phyloP scores from a whole-genome alignment of 108 stramenopile species.

The Pseudonitzschia multistriata region DNA sequence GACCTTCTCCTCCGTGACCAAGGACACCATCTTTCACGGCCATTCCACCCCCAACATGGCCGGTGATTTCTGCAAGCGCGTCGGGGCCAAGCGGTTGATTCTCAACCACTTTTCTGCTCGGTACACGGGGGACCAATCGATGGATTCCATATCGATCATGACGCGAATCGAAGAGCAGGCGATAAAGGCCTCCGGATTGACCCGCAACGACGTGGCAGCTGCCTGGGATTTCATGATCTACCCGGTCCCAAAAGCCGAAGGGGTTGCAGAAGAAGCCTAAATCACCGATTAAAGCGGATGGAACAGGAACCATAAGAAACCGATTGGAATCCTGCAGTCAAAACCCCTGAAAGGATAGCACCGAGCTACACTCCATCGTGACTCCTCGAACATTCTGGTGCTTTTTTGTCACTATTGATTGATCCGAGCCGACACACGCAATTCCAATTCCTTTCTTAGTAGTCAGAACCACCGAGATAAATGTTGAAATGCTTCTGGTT shows the following conservation, averaged over 20 bases:
- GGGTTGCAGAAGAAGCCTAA: not conserved
- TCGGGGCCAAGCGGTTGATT: constrained; percentile 72
- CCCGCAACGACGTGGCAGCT: constrained; percentile 61
- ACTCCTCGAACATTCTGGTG: no score
- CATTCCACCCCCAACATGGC: constrained; percentile 87
- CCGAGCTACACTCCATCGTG: no score
- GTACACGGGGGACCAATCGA: constrained; percentile 75
- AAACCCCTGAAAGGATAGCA: not conserved
- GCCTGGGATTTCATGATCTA: constrained; percentile 66
- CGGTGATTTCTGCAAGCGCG: constrained; percentile 65
- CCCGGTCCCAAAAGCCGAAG: constrained; percentile 6
- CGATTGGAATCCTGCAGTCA: not conserved
- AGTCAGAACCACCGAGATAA: no score
- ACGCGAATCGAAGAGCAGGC: constrained; percentile 81
- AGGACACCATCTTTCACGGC: constrained; percentile 78
- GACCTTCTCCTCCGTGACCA: constrained; percentile 46
- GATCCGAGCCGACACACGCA: no score
- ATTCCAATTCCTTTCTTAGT: no score
- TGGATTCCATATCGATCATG: constrained; percentile 81
- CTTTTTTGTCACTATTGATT: no score
- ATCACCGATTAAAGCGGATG: not conserved
- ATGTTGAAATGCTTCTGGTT: no score
- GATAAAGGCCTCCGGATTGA: constrained; percentile 63
- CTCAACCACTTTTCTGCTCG: constrained; percentile 85
- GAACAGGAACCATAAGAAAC: not conserved